Evolutionary conservation across 345 rosid genomes (phyloP).

Genomic region (Luvunga scandens): DNA sequence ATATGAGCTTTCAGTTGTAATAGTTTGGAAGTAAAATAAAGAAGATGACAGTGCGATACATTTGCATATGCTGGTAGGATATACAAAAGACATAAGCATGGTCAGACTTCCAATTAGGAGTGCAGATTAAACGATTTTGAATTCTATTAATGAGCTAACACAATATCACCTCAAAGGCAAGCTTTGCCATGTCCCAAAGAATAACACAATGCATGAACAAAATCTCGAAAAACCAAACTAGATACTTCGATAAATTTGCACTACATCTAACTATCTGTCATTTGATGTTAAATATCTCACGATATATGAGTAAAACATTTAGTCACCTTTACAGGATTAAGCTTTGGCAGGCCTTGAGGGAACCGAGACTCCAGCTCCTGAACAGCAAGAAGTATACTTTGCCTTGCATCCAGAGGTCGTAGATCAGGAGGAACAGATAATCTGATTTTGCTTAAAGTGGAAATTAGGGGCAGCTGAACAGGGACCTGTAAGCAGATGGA

Average conservation of each 20-base stretch:
- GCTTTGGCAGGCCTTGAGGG: slow-evolving; percentile 92
- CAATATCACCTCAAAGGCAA: background rate
- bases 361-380: slow-evolving; percentile 81
- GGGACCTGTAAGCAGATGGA: slow-evolving; percentile 62
- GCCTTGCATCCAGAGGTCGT: slow-evolving; percentile 94
- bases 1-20: background rate
- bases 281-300: background rate
- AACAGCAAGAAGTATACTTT: slow-evolving; percentile 81
- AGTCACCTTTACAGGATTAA: slow-evolving; percentile 90
- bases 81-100: background rate
- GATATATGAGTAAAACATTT: background rate
- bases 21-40: background rate
- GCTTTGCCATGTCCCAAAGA: background rate
- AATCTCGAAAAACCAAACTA: background rate
- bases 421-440: slow-evolving; percentile 83
- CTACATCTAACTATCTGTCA: background rate
- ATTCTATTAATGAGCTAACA: background rate
- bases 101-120: background rate
- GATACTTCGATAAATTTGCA: background rate
- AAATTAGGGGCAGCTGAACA: slow-evolving; percentile 83
- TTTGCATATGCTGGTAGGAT: background rate
- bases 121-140: background rate
- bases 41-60: background rate
- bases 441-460: slow-evolving; percentile 75
- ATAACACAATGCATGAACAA: background rate